Conservation (phyloP, 495 filamentous ascomycete species). For the Tuber indicum region DNA sequence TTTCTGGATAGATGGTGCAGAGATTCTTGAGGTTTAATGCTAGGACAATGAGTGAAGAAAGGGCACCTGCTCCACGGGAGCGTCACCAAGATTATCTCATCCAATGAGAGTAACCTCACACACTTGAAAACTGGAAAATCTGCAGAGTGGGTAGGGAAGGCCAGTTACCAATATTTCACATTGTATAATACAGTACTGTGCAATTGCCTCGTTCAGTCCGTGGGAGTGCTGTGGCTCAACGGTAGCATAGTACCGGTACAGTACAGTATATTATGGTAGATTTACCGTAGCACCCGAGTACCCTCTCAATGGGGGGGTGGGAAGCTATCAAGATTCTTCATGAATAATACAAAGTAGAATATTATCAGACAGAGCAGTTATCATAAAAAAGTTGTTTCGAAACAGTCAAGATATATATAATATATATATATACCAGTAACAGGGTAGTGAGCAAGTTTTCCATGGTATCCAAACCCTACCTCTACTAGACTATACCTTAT, state of each 20-base stretch:
- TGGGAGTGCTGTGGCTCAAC: not conserved
- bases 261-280: not conserved
- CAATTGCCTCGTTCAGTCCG: not conserved
- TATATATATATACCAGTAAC: fast-evolving
- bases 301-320: not conserved
- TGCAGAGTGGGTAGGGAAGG: not conserved
- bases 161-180: not conserved
- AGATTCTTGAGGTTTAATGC: not conserved
- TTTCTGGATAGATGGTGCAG: not conserved
- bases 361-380: not conserved
- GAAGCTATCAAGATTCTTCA: not conserved
- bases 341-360: not conserved
- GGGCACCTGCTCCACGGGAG: not conserved
- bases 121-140: not conserved
- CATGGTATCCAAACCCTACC: not conserved
- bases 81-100: not conserved
- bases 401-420: not conserved
- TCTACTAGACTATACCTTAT: too few species aligned
- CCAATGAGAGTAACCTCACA: not conserved
- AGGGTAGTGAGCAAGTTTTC: not conserved
- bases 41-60: not conserved
- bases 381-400: too few species aligned
- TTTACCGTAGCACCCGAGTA: not conserved
- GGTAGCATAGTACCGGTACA: too few species aligned
- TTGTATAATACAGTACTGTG: not conserved